Conservation (phyloP, 345 rosid genomes). For the Balakata baccata region DNA sequence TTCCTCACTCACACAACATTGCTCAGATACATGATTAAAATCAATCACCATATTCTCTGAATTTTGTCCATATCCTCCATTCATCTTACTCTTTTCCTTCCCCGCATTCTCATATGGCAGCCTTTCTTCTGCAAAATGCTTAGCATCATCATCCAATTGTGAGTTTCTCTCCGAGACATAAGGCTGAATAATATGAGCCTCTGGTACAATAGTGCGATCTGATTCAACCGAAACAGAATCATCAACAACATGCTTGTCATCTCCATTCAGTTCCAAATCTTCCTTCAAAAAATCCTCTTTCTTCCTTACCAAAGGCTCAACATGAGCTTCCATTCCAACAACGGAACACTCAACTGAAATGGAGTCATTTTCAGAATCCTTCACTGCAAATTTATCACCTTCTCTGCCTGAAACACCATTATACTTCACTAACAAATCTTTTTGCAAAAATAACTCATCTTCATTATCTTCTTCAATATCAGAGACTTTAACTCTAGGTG, state of each 20-base stretch:
- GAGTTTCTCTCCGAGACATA: slow-evolving; percentile 2
- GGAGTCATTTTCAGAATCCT: too few species aligned
- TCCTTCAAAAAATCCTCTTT: neutral
- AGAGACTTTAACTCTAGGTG: slow-evolving; percentile 22
- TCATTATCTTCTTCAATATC: slow-evolving; percentile 23
- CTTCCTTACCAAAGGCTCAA: slow-evolving; percentile 2
- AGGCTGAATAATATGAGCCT: slow-evolving; percentile 9
- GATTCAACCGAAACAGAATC: slow-evolving; percentile 4
- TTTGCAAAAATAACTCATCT: slow-evolving; percentile 12
- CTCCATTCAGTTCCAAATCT: neutral
- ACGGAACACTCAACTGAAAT: slow-evolving; percentile 4
- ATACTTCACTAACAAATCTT: slow-evolving; percentile 6
- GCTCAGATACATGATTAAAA: slow-evolving; percentile 12
- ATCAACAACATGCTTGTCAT: neutral
- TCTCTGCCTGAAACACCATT: neutral
- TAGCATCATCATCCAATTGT: slow-evolving; percentile 18
- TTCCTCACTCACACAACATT: neutral
- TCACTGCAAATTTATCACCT: neutral
- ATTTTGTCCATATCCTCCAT: neutral
- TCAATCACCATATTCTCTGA: neutral
- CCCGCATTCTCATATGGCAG: slow-evolving; percentile 11
- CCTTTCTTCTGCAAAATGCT: slow-evolving; percentile 23
- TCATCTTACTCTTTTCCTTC: slow-evolving; percentile 5
- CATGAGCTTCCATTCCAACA: neutral
- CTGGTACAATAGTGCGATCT: slow-evolving; percentile 1